Conservation (phyloP, 2,329 filamentous ascomycete species). For the Xenoacremonium recifei region DNA sequence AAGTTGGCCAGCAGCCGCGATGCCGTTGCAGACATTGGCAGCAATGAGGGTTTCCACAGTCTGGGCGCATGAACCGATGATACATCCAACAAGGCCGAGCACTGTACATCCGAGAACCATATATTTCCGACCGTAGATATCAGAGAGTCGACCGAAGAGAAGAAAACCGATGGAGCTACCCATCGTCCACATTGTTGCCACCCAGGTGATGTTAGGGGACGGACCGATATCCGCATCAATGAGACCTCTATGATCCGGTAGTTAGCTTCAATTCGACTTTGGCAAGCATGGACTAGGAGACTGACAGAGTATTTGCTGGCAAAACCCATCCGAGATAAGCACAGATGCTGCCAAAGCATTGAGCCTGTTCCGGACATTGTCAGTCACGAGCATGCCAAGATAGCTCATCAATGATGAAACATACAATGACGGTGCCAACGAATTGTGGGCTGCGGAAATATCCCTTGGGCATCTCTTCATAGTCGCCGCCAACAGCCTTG, state of each 20-base stretch:
- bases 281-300: neutral
- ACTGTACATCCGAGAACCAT: constrained; percentile 31
- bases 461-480: constrained; percentile 36
- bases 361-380: constrained; percentile 16
- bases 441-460: constrained; percentile 38
- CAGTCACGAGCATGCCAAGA: neutral
- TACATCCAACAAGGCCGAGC: constrained; percentile 32
- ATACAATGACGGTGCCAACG: constrained; percentile 35
- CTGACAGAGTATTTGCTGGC: constrained; percentile 30
- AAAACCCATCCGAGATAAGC: constrained; percentile 32
- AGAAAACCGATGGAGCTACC: constrained; percentile 35
- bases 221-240: constrained; percentile 28
- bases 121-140: constrained; percentile 41
- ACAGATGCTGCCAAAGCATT: constrained; percentile 28
- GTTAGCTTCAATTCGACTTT: neutral
- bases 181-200: constrained; percentile 33
- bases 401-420: constrained; percentile 4
- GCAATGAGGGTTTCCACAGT: constrained; percentile 34
- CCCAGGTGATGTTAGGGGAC: constrained; percentile 28
- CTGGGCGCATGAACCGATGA: constrained; percentile 32
- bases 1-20: constrained; percentile 37
- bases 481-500: constrained; percentile 38
- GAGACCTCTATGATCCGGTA: constrained; percentile 11
- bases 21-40: constrained; percentile 33
- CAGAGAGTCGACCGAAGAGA: constrained; percentile 38